Conservation (phyloP, 2,329 filamentous ascomycete genomes). For the Lasiodiplodia theobromae region DNA sequence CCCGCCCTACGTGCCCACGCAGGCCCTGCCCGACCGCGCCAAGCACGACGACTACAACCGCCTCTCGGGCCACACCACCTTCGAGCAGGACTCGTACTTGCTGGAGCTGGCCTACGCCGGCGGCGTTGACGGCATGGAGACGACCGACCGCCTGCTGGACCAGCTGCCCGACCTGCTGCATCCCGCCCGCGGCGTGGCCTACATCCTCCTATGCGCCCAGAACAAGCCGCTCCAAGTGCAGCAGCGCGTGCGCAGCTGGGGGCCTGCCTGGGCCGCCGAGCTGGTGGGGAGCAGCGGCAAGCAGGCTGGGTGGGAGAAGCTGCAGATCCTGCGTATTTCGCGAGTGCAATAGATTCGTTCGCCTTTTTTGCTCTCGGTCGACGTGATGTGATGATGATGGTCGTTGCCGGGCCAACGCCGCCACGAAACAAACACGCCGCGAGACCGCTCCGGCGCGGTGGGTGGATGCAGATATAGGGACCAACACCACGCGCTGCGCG, state of each 20-base stretch:
- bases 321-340: slow-evolving; percentile 90
- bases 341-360: slow-evolving; percentile 43
- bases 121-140: slow-evolving; percentile 91
- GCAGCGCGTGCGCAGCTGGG: slow-evolving; percentile 64
- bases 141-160: slow-evolving; percentile 79
- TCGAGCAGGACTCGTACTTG: slow-evolving; percentile 82
- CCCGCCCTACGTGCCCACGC: slow-evolving; percentile 93
- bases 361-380: not conserved
- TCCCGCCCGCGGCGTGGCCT: slow-evolving; percentile 76
- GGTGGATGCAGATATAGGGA: slow-evolving; percentile 1
- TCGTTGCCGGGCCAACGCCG: slow-evolving; percentile 20
- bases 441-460: too few species aligned
- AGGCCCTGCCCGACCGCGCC: slow-evolving; percentile 69
- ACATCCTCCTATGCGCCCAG: slow-evolving; percentile 87
- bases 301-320: slow-evolving; percentile 91
- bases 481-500: not conserved
- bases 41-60: slow-evolving; percentile 41
- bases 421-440: not conserved
- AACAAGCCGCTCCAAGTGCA: slow-evolving; percentile 84
- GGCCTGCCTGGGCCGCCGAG: slow-evolving; percentile 73
- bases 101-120: slow-evolving; percentile 89
- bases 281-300: slow-evolving; percentile 84
- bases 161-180: slow-evolving; percentile 70
- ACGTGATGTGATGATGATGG: not conserved
- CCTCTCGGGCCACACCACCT: slow-evolving; percentile 49